Base-by-base conservation (phyloP, 169 alveolate genomes). In the Plasmodium vivax region DNA sequence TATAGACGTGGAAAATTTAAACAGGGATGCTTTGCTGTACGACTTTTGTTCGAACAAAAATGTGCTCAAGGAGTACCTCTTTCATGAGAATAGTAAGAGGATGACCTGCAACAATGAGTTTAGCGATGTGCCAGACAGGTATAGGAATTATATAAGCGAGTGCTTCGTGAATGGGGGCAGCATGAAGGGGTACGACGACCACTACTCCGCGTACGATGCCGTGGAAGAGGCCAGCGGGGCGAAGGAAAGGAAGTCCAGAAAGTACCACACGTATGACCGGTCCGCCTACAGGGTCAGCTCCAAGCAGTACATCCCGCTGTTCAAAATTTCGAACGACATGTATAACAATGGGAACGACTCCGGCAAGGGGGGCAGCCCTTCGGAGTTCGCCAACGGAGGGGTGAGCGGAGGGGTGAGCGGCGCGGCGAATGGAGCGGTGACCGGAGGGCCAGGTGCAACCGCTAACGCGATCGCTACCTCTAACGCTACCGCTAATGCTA, bases 1-100 rank as follows among this genome's bases (percentile, higher is more conserved):
- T 93, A 74, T 71, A 8, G 85, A 84, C 38, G 0, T 56, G 16
- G 68, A 79, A 5, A 62, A 83, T 81, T 62, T 45, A 23, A 82
- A 81, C 74, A 41, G 79, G 32, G 95, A 72, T 16, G 41, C 93
- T 12, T 10, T 81, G 47, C 72, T 93, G 34, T 74, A 75, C 68
- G 87, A 93, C 74, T 80, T 85, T 36, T 80, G 73, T 56, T 73
- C 93, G 6, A 93, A 93, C 34, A 83, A 82, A 81, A 83, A 51
- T 47, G 54, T 90, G 34, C 34, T 90, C 54, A 80, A 79, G 58
- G 71, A 90, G 47, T 47, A 58, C 36, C 72, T 90, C n/a, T 79
- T 56, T 5, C 62, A 32, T 38, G 82, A 79, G 74, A 72, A 62
- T 56, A 80, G 41, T 32, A 80, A 68, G 47, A 30, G 38, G 5